phyloP scores from a whole-genome alignment of 768 basidiomycete genomes.

The Podaxis sp. region DNA sequence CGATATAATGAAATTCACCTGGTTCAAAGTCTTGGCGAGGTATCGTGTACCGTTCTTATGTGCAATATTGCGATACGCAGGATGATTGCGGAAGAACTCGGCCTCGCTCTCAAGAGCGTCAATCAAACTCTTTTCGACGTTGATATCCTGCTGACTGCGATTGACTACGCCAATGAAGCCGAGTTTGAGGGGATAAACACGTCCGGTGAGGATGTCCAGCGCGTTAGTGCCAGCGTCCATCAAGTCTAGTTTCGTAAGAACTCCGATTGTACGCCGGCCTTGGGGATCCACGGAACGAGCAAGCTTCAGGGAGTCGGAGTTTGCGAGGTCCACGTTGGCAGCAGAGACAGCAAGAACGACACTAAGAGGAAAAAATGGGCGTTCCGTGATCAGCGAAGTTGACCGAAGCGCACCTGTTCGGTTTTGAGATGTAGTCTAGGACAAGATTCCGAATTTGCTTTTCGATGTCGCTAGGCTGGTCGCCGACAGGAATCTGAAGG shows the following conservation, averaged over 20 bases:
- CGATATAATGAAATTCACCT: constrained; percentile 47
- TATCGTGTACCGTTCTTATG: constrained; percentile 98
- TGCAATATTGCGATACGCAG: constrained; percentile 92
- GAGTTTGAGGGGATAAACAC: constrained; percentile 96
- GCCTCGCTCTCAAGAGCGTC: constrained; percentile 84
- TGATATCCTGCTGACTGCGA: constrained; percentile 97
- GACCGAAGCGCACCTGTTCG: constrained; percentile 73
- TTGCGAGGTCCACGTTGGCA: constrained; percentile 98
- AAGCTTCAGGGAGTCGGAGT: constrained; percentile 96
- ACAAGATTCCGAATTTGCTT: constrained; percentile 93
- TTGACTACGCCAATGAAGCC: constrained; percentile 99
- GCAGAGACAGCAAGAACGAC: constrained; percentile 97
- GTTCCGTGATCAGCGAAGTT: neutral
- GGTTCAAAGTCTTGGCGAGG: constrained; percentile 89
- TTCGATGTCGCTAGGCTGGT: constrained; percentile 98
- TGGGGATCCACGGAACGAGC: constrained; percentile 95
- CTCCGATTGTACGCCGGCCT: constrained; percentile 93
- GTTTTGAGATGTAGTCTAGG: constrained; percentile 94
- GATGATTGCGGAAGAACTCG: constrained; percentile 89
- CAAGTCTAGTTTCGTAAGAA: constrained; percentile 95
- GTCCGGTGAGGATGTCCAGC: constrained; percentile 91
- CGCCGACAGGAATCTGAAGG: constrained; percentile 85
- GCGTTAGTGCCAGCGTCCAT: constrained; percentile 99
- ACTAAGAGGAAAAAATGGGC: constrained; percentile 36
- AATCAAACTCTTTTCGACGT: constrained; percentile 76